Percentiles rank a stretch among this genome's conserved stretches.
Conservation (phyloP, 139 green algal genomes). For the Chlamydomonas sp. region DNA sequence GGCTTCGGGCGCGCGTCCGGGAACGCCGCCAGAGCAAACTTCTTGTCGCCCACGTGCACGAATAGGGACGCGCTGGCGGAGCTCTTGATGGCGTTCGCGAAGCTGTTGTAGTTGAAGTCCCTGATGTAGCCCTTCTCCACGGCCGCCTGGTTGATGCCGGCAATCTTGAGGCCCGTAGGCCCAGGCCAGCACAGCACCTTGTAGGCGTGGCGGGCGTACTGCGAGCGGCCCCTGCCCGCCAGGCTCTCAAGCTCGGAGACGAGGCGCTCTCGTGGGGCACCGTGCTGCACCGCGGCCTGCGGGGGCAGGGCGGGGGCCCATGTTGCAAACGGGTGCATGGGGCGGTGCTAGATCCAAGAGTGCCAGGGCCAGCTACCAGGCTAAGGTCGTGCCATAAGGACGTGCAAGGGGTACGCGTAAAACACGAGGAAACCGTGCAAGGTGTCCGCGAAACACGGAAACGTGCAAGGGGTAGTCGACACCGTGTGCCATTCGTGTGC, state of each 20-base stretch:
- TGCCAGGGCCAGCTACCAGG: too few species aligned
- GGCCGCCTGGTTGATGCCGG: not conserved
- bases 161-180: not conserved
- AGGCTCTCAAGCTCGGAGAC: not conserved
- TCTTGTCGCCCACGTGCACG: not conserved
- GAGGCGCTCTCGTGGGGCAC: not conserved
- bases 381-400: too few species aligned
- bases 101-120: not conserved
- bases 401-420: too few species aligned
- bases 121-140: not conserved
- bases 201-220: not conserved
- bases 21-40: conserved; percentile 17
- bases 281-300: not conserved
- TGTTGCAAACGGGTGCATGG: too few species aligned
- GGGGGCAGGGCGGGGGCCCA: too few species aligned
- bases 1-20: not conserved
- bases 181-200: conserved; percentile 31
- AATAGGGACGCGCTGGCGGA: not conserved
- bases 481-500: too few species aligned
- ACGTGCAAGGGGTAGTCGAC: too few species aligned
- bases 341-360: too few species aligned
- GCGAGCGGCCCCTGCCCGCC: not conserved
- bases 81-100: not conserved
- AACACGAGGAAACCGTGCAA: too few species aligned
- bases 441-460: too few species aligned